These are phyloP conservation scores for Cynara cardunculus DNA, from an alignment of 129 eudicot genomes.

Conservation along the genomic window DNA sequence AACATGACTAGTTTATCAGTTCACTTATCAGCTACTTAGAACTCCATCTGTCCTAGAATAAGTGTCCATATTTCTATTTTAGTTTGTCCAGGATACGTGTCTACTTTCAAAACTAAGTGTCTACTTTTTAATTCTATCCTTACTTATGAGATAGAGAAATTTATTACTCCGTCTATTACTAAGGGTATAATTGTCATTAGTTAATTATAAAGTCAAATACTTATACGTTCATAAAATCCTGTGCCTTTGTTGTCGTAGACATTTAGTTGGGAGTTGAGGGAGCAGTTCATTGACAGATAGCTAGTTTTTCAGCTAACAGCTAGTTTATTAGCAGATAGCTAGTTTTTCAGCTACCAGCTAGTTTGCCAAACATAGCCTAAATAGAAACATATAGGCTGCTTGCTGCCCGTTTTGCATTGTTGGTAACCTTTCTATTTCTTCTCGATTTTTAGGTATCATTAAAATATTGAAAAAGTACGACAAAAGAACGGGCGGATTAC, in stretches of 20 bases:
- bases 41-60: neutral
- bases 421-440: constrained; percentile 6
- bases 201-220: neutral
- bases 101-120: neutral
- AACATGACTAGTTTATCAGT: neutral
- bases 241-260: neutral
- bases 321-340: neutral
- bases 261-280: neutral
- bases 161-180: neutral
- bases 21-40: no score
- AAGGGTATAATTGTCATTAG: neutral
- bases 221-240: neutral
- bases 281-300: no score
- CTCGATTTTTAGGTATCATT: constrained; percentile 49
- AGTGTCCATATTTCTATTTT: no score
- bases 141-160: neutral
- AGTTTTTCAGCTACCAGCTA: neutral
- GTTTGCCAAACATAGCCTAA: neutral
- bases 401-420: neutral
- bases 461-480: constrained; percentile 91
- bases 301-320: neutral
- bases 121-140: neutral
- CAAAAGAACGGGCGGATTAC: constrained; percentile 79
- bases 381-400: neutral
- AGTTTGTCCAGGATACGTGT: neutral